Evolutionary conservation across 108 stramenopile genomes (phyloP).

Genomic region (Seminavis robusta): DNA sequence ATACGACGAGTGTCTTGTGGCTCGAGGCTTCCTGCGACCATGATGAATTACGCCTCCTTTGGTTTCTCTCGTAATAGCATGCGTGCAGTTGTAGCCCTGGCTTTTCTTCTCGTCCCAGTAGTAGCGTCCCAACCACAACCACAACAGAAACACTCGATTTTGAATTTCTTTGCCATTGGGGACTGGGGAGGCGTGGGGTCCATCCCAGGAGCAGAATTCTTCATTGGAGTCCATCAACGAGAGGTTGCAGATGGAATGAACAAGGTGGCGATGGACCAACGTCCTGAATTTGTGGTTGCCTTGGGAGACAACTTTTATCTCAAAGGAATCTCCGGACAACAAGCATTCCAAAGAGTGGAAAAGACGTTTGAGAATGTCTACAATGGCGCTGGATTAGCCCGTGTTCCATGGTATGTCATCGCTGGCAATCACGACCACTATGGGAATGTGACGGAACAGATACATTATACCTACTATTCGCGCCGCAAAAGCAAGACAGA

Average conservation of each 20-base stretch:
- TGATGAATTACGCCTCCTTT: no score
- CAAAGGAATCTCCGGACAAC: conserved; percentile 17
- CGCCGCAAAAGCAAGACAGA: background rate
- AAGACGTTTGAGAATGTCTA: conserved; percentile 46
- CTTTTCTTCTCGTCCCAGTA: no score
- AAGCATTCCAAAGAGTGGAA: conserved; percentile 22
- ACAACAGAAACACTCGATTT: no score
- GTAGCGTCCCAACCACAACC: no score
- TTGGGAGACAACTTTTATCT: conserved; percentile 55
- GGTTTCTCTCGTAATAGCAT: no score
- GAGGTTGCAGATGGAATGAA: conserved; percentile 47
- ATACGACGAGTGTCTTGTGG: no score
- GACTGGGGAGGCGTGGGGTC: conserved; percentile 46
- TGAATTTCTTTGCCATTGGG: conserved; percentile 45
- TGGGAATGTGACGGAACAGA: conserved; percentile 36
- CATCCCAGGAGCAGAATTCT: conserved; percentile 32
- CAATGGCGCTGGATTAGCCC: background rate
- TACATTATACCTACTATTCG: conserved; percentile 23
- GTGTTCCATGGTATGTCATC: conserved; percentile 22
- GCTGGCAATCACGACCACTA: conserved; percentile 53
- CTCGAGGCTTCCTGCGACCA: no score
- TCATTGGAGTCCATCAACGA: conserved; percentile 27
- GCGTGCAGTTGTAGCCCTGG: no score
- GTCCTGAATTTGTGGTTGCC: conserved; percentile 29
- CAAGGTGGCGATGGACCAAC: conserved; percentile 11